A percentile compares a stretch with the other conserved stretches of the same genome.
Evolutionary conservation across 331 rosid genomes (phyloP).

Genomic region (Acacia concinna): DNA sequence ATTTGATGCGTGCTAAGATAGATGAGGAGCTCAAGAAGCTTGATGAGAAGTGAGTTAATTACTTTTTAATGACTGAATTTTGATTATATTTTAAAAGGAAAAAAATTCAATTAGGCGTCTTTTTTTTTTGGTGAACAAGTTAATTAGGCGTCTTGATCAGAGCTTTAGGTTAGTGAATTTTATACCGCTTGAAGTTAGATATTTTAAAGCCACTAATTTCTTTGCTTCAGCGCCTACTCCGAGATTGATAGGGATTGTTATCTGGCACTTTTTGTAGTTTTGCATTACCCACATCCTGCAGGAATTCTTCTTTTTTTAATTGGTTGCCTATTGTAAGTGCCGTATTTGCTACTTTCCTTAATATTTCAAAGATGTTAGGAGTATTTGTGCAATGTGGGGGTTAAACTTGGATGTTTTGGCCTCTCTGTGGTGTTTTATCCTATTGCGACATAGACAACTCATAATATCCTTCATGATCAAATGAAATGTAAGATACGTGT

Average conservation of each 20-base stretch:
- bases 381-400: slow-evolving; percentile 12
- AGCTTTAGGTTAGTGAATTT: not conserved
- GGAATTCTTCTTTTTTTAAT: not conserved
- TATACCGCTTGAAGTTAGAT: too few species aligned
- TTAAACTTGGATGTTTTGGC: not conserved
- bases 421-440: not conserved
- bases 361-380: not conserved
- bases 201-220: too few species aligned
- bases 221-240: not conserved
- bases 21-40: slow-evolving; percentile 75
- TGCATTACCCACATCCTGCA: not conserved
- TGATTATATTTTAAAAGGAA: not conserved
- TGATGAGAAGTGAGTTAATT: slow-evolving; percentile 83
- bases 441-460: too few species aligned
- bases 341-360: not conserved
- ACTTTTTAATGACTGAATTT: not conserved
- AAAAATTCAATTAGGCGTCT: not conserved
- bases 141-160: not conserved
- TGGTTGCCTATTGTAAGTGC: not conserved
- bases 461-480: not conserved
- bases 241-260: not conserved
- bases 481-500: not conserved
- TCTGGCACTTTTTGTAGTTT: not conserved
- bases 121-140: too few species aligned
- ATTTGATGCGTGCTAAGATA: slow-evolving; percentile 72